Evolutionary conservation across 495 filamentous ascomycete species (phyloP), one percentile per base, ranked within the genome.

Genomic region (Talaromyces wortmannii): DNA sequence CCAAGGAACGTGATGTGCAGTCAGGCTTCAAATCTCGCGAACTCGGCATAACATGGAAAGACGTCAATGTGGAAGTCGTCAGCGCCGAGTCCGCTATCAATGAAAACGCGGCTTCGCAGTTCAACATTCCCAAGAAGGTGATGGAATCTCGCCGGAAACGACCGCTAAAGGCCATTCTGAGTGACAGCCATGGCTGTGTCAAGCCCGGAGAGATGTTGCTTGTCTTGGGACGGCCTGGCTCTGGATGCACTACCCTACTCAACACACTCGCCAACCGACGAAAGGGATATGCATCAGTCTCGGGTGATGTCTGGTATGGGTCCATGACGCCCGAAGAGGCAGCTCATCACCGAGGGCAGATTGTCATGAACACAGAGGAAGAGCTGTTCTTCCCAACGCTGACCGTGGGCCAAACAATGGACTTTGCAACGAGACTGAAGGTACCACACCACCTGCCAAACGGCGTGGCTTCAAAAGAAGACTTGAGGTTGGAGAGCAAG

Each of bases 351-450:
- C 78, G 83, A 5, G 85, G 86, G 40, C 86, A 92, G 62, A 85
- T 90, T 46, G 84, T 85, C 51, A 89, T 88, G 67, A 76, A 76
- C 50, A 73, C 77, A 4, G 87, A 91, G 60, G 86, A 91, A 33
- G 88, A 91, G 58, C 63, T 82, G 15, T 88, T 90, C 60, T 83
- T 90, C 57, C 84, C 89, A 1, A 73, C 73, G 4, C 64, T 92
- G 46, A 90, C 83, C 0, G 87, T 91, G 1, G 82, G 73, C 65
- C 72, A 89, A 55, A 91, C 89, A 0, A 78, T 91, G 58, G 79
- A 81, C 17, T 92, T 92, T 59, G 85, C 87, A 0, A 67, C 72
- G 1, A 60, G 66, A 5, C 55, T 75, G 0, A 76, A 73, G 59
- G 67, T 74, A 6, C 69, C 71, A 8, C 61, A 59, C 18, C 55